Evolutionary conservation across 1,139 yeast genomes (phyloP).

Genomic region (Lodderomyces orthopsilosis): DNA sequence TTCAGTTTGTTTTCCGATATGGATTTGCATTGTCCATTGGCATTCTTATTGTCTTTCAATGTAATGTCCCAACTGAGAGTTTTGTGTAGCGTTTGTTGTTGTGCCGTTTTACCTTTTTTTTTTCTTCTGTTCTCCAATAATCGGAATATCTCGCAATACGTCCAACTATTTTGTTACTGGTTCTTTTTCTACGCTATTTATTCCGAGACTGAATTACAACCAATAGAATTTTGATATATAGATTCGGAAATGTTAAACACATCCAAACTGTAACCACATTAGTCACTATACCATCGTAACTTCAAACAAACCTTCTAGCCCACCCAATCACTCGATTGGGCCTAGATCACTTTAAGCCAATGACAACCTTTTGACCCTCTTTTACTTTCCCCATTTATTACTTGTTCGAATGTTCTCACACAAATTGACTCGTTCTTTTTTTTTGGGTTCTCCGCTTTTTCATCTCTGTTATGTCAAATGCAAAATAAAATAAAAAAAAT

Average conservation of each 20-base stretch:
- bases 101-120: neutral
- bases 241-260: too few species aligned
- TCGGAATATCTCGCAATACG: neutral
- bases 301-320: too few species aligned
- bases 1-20: conserved; percentile 1
- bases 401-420: neutral
- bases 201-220: neutral
- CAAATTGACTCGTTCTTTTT: neutral
- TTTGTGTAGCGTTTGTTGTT: neutral
- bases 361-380: too few species aligned
- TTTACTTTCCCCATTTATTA: neutral
- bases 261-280: too few species aligned
- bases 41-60: neutral
- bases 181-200: neutral
- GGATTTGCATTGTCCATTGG: neutral
- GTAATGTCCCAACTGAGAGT: too few species aligned
- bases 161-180: neutral
- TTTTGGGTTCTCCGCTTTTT: neutral
- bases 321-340: too few species aligned
- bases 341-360: too few species aligned
- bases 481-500: neutral
- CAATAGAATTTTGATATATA: neutral
- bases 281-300: too few species aligned
- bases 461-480: neutral
- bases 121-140: neutral